Evolutionary conservation across 225 moss, liverwort and hornwort species (phyloP), one percentile per base, ranked within the genome.

Genomic region (Anthoceros angustus): DNA sequence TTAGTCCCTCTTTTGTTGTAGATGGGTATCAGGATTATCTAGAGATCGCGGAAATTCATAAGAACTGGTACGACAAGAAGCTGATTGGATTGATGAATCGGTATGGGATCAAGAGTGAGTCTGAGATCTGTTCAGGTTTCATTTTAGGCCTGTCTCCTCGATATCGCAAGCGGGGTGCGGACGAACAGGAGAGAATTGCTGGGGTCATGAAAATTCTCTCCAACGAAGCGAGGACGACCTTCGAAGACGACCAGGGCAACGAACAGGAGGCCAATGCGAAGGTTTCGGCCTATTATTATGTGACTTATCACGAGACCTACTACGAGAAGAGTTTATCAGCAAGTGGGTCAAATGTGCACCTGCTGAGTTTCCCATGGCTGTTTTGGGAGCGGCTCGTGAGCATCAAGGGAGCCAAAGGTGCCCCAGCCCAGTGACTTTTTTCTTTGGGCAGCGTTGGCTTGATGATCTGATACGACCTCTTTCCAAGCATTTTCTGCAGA

Each of bases 261-360:
- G 73, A 75, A 38, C 74, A 77, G 42, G 67, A 82, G 39, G 10
- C 50, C 2, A 41, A 74, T 26, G 88, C 85, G 10, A 98, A 86
- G 74, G 98, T 92, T 6, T 98, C 92, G 23, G 98, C 98, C 4
- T 92, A 89, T 82, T 98, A 98, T 48, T 64, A 78, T 71, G 86
- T 77, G 7, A 83, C 87, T 0, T 92, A 92, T 42, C 80, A 92
- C 68, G 72, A 67, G 25, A 74, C 82, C 48, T 69, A 80, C 48
- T 42, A 43, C 62, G 42, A 25, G 14, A 42, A 68, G 38, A 72
- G 66, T 42, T 82, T 76, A 7, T 71, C 72, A 8, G 75, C 75
- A 6, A 65, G 74, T 8, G 85, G 65, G 40, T 69, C 64, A 10
- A 77, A 76, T 14, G 63, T 78, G 9, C 79, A 79, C 48, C 79